phyloP scores from a whole-genome alignment of 495 filamentous ascomycete genomes.

The Aspergillus bridgeri region DNA sequence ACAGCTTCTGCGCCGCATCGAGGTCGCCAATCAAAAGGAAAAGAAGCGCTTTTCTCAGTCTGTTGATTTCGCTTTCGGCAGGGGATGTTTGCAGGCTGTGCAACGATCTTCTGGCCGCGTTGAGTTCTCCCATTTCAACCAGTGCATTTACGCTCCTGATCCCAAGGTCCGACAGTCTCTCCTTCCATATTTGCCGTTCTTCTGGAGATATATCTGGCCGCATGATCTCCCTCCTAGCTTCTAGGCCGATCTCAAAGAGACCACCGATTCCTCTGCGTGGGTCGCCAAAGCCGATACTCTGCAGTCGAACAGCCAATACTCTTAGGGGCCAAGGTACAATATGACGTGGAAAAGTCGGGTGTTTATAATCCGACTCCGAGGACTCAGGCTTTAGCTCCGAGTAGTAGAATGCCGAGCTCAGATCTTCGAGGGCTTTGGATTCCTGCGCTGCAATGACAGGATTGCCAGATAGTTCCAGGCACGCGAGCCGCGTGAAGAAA shows the following conservation, averaged over 20 bases:
- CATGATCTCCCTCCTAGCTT: constrained; percentile 59
- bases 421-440: constrained; percentile 76
- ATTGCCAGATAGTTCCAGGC: constrained; percentile 69
- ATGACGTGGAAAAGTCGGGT: constrained; percentile 37
- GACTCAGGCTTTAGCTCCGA: constrained; percentile 30
- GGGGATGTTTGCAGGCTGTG: constrained; percentile 35
- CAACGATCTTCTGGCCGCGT: constrained; percentile 69
- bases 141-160: constrained; percentile 74
- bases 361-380: constrained; percentile 30
- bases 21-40: constrained; percentile 75
- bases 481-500: constrained; percentile 79
- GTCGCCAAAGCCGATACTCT: constrained; percentile 81
- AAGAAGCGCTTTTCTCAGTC: constrained; percentile 58
- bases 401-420: constrained; percentile 69
- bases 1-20: constrained; percentile 55
- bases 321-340: constrained; percentile 86
- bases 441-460: constrained; percentile 78
- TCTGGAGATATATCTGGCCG: constrained; percentile 23
- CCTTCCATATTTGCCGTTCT: constrained; percentile 60
- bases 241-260: constrained; percentile 81
- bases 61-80: constrained; percentile 32
- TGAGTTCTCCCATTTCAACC: constrained; percentile 87
- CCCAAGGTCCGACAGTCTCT: constrained; percentile 68
- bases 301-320: constrained; percentile 74
- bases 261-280: constrained; percentile 78